Conservation (phyloP, 176 grass and related monocot genomes). For the Tuctoria greenei region DNA sequence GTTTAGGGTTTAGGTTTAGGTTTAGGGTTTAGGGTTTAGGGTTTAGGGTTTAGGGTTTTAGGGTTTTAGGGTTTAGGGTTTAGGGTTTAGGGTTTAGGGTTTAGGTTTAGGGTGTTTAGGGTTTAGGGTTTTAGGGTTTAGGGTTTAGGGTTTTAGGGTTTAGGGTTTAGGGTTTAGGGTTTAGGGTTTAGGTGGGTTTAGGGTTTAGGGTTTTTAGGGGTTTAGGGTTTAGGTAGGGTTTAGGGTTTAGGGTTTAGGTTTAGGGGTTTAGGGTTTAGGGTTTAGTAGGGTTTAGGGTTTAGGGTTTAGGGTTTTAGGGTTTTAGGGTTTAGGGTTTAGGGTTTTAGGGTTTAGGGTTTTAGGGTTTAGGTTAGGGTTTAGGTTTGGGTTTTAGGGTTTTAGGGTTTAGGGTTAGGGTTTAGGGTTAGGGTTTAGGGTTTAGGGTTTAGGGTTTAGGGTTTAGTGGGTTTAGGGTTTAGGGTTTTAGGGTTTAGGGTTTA, state of each 20-base stretch:
- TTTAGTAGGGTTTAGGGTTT: constrained; percentile 1
- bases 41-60: not conserved
- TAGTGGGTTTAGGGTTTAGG: constrained; percentile 37
- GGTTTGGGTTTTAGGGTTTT: constrained; percentile 42
- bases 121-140: constrained; percentile 27
- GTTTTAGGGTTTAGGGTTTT: constrained; percentile 2
- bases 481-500: not conserved
- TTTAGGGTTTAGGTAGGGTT: constrained; percentile 26
- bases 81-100: constrained; percentile 32
- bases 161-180: constrained; percentile 22
- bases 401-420: constrained; percentile 38
- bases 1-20: constrained; percentile 5
- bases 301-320: not conserved
- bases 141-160: constrained; percentile 1
- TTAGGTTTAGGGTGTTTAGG: constrained; percentile 20
- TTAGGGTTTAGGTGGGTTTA: constrained; percentile 1
- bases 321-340: constrained; percentile 22
- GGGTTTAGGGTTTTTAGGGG: constrained; percentile 6
- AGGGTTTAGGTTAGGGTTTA: constrained; percentile 14
- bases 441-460: constrained; percentile 34
- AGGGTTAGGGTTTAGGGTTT: constrained; percentile 46
- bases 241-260: not conserved
- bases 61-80: constrained; percentile 5
- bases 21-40: not conserved
- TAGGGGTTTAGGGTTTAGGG: constrained; percentile 3